phyloP scores from a whole-genome alignment of 768 basidiomycete species.

The Trametes maxima region DNA sequence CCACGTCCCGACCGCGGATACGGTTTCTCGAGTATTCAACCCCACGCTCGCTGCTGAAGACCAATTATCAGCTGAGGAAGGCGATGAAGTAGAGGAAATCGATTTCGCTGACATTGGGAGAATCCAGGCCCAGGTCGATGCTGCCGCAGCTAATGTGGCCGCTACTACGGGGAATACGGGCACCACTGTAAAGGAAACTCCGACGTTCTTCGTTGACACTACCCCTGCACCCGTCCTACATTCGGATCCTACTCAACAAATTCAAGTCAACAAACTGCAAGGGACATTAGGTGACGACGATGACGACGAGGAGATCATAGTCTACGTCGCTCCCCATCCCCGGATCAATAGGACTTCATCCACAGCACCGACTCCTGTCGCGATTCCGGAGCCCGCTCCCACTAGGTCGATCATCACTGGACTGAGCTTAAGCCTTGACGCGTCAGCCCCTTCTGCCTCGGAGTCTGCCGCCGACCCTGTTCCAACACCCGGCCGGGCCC shows the following conservation, averaged over 20 bases:
- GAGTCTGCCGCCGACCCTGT: neutral
- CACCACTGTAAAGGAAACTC: conserved; percentile 35
- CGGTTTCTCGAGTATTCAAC: conserved; percentile 64
- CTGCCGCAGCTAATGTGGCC: conserved; percentile 7
- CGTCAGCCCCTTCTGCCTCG: neutral
- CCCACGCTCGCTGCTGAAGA: conserved; percentile 6
- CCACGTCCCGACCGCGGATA: conserved; percentile 72
- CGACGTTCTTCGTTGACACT: conserved; percentile 42
- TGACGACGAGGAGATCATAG: conserved; percentile 69
- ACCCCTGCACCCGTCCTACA: conserved; percentile 13
- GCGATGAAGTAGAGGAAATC: conserved; percentile 39
- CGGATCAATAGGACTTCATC: conserved; percentile 34
- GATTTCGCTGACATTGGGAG: conserved; percentile 66
- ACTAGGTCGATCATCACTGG: conserved; percentile 33
- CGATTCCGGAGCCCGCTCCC: conserved; percentile 14
- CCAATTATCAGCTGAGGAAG: conserved; percentile 4
- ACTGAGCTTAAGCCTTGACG: neutral
- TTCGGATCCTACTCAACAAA: neutral
- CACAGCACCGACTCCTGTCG: conserved; percentile 13
- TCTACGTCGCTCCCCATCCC: conserved; percentile 78
- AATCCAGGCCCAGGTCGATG: conserved; percentile 46
- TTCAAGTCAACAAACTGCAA: conserved; percentile 11
- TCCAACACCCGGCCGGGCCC: neutral
- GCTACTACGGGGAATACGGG: neutral
- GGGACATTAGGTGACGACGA: conserved; percentile 17